Percentiles rank a stretch among this genome's conserved stretches.
Evolutionary conservation across 371 early-diverging fungal genomes (phyloP).

Genomic region (Lichtheimia ornata): DNA sequence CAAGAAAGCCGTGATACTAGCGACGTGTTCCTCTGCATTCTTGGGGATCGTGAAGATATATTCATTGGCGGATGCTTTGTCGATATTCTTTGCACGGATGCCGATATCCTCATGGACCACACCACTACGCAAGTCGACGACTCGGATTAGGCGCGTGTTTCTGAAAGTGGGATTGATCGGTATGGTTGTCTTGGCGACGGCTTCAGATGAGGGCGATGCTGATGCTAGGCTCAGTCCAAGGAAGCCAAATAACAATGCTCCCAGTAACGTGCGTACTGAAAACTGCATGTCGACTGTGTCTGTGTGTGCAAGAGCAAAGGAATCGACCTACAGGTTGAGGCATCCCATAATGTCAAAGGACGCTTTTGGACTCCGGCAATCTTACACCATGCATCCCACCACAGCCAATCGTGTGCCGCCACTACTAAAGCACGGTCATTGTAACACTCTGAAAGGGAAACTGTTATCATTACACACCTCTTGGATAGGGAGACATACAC

Average conservation of each 20-base stretch:
- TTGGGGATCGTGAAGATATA: slow-evolving; percentile 61
- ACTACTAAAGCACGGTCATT: too few relatives aligned
- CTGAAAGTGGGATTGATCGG: slow-evolving; percentile 46
- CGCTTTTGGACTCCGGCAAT: neutral
- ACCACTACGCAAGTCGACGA: slow-evolving; percentile 62
- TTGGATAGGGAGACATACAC: too few relatives aligned
- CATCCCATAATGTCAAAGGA: too few relatives aligned
- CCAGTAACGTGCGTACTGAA: too few relatives aligned
- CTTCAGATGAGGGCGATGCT: slow-evolving; percentile 9
- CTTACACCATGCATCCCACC: slow-evolving; percentile 2
- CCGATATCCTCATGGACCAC: slow-evolving; percentile 67
- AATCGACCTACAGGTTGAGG: too few relatives aligned
- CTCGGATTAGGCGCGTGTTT: slow-evolving; percentile 65
- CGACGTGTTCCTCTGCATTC: slow-evolving; percentile 31
- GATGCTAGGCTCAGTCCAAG: too few relatives aligned
- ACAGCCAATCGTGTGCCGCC: neutral
- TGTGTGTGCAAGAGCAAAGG: too few relatives aligned
- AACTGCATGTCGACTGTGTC: too few relatives aligned
- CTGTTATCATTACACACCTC: too few relatives aligned
- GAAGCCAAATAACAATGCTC: too few relatives aligned
- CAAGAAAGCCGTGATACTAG: slow-evolving; percentile 49
- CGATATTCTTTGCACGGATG: slow-evolving; percentile 57
- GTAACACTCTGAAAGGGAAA: too few relatives aligned
- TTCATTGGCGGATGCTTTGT: slow-evolving; percentile 35
- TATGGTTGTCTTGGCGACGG: slow-evolving; percentile 20